phyloP scores from a whole-genome alignment of 371 early-diverging fungal genomes.

The Saksenaea vasiformis region DNA sequence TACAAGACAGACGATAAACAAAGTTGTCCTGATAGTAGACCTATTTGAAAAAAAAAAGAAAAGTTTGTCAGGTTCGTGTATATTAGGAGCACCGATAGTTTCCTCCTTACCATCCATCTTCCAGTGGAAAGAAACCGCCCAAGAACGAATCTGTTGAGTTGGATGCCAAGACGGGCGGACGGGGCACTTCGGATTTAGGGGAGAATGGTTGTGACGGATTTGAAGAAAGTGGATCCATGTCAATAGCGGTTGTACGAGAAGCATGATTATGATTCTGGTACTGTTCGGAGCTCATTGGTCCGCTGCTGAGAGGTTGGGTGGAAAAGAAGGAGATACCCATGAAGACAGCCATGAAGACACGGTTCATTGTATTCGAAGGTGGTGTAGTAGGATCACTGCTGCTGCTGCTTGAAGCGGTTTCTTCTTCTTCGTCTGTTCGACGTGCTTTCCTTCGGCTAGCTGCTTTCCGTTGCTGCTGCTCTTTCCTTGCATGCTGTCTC shows the following conservation, averaged over 20 bases:
- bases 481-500: conserved; percentile 26
- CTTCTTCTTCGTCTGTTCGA: conserved; percentile 27
- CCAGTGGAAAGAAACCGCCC: conserved; percentile 22
- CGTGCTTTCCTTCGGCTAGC: conserved; percentile 5
- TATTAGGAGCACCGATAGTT: conserved; percentile 2
- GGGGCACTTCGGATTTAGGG: not conserved
- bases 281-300: conserved; percentile 31
- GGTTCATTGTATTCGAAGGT: conserved; percentile 25
- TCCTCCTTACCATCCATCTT: conserved; percentile 29
- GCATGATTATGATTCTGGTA: conserved; percentile 41
- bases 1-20: conserved; percentile 33
- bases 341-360: conserved; percentile 49
- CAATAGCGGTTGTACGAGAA: conserved; percentile 32
- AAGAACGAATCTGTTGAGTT: conserved; percentile 8
- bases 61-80: not conserved
- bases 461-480: conserved; percentile 29
- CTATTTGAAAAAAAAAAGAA: not conserved
- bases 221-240: conserved; percentile 1
- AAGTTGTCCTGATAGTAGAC: conserved; percentile 27
- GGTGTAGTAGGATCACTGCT: conserved; percentile 32
- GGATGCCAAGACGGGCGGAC: not conserved
- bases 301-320: conserved; percentile 43
- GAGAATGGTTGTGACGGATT: not conserved
- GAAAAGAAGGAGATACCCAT: conserved; percentile 48
- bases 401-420: conserved; percentile 27